Evolutionary conservation across 2,329 filamentous ascomycete genomes (phyloP), one percentile per base, ranked within the genome.

Genomic region (Macrophomina pseudophaseolina): DNA sequence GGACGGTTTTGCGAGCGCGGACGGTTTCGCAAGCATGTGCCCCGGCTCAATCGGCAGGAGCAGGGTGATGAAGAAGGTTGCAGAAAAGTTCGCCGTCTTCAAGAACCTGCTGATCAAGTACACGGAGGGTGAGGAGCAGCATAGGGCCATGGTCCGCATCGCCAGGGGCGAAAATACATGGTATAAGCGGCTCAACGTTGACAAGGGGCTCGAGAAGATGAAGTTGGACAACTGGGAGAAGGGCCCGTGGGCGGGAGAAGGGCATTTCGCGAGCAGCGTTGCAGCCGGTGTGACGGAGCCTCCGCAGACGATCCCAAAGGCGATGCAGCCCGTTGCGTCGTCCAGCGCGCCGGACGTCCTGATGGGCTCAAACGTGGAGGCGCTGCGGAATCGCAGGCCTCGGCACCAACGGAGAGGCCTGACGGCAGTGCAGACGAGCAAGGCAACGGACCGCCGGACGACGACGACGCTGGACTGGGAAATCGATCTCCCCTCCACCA

Each of bases 41-140:
- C 80, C 82, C 5, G 80, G 81, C 3, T 80, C 82, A 1, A 77
- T 83, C 53, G 79, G 80, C 2, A 76, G 78, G 38, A 69, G 80
- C 1, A 72, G 73, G 0, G 66, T 81, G 12, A 73, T 83, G 62
- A 78, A 78, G 68, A 81, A 82, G 63, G 78, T 79, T 71, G 77
- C 81, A 9, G 82, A 84, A 66, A 84, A 83, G 71, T 77, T 81
- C 38, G 81, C 82, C 5, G 81, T 84, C 1, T 78, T 84, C 69
- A 82, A 81, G 53, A 83, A 84, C 59, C 71, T 84, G 28, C 71
- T 84, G 60, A 82, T 84, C 75, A 84, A 84, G 67, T 84, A 84
- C 71, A 84, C 82, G 5, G 82, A 84, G 70, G 82, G 82, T 42
- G 82, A 84, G 69, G 77, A 80, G 51, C 76, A 80, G 65, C 82